Base-by-base conservation (phyloP, 1,139 yeast species). In the Nadsonia commutata region DNA sequence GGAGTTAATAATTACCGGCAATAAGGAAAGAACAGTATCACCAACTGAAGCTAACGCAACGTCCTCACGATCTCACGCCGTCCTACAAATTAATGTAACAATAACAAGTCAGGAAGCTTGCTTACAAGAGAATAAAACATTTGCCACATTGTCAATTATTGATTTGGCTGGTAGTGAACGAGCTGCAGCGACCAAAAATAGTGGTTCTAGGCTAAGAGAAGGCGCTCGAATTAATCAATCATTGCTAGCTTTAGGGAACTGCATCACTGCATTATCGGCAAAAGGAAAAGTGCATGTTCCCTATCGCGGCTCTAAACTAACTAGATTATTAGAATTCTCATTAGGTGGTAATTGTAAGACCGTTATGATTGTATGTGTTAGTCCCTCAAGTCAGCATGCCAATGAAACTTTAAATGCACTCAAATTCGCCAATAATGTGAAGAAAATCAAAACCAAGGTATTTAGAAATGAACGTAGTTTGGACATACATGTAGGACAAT, bases 301-400 rank as follows among this genome's bases (percentile, higher is more conserved):
- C 0, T 88, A 83, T 59, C 64, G 97, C 51, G 94, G 88, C 59
- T 84, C 95, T 4, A 86, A 86, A 54, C 67, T 88, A 43, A 88
- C 97, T 0, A 65, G 97, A 51, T 65, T 88, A 43, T 70, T 88
- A 45, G 85, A 86, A 56, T 85, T 83, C 57, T 85, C 95, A 0
- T 66, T 88, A n/a, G 95, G 95, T 3, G 96, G 96, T 0, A 84
- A 85, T 57, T 86, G 96, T 62, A 81, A 83, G 59, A 88, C 97
- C 0, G 90, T 85, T 3, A 88, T 88, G 96, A 84, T 88, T 52
- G 96, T 86, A 1, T 88, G 96, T 62, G 74, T 88, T 2, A 80
- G 94, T 2, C 96, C 96, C 0, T 80, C 86, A 49, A 74, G 83
- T 31, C 71, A 70, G 37, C 95, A 88, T 59, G 85, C 84, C 57